Evolutionary conservation across 805 yeast species (phyloP).

Genomic region (Torulaspora microellipsoides): DNA sequence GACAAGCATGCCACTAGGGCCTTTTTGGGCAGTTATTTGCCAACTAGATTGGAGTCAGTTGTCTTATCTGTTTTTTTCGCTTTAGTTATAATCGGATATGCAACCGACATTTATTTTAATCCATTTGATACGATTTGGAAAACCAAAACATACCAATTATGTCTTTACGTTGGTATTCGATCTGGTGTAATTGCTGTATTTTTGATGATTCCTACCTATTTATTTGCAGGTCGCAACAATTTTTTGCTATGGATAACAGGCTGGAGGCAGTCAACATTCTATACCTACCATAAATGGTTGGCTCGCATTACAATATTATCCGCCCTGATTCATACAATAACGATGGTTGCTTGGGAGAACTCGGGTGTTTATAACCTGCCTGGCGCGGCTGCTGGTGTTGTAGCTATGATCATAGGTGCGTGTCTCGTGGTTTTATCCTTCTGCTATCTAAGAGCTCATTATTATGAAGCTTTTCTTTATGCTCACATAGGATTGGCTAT

Average conservation of each 20-base stretch:
- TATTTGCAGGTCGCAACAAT: slow-evolving; percentile 71
- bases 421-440: slow-evolving; percentile 44
- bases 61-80: slow-evolving; percentile 15
- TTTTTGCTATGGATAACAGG: slow-evolving; percentile 59
- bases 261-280: slow-evolving; percentile 56
- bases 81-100: slow-evolving; percentile 17
- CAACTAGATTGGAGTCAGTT: slow-evolving; percentile 23
- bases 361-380: slow-evolving; percentile 37
- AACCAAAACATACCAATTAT: slow-evolving; percentile 14
- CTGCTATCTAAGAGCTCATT: slow-evolving; percentile 41
- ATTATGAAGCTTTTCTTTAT: slow-evolving; percentile 44
- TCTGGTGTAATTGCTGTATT: slow-evolving; percentile 45
- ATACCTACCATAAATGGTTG: slow-evolving; percentile 60
- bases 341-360: slow-evolving; percentile 40
- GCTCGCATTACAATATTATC: slow-evolving; percentile 50
- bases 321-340: slow-evolving; percentile 49
- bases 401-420: slow-evolving; percentile 41
- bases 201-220: slow-evolving; percentile 49
- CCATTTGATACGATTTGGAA: slow-evolving; percentile 12
- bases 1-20: slow-evolving; percentile 11
- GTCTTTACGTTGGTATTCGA: slow-evolving; percentile 45
- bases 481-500: slow-evolving; percentile 44
- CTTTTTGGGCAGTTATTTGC: slow-evolving; percentile 14
- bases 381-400: slow-evolving; percentile 36
- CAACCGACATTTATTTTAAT: slow-evolving; percentile 12